These are phyloP conservation scores for Acanthamoeba rhysodes DNA, from an alignment of 208 protist genomes.

Conservation along the genomic window DNA sequence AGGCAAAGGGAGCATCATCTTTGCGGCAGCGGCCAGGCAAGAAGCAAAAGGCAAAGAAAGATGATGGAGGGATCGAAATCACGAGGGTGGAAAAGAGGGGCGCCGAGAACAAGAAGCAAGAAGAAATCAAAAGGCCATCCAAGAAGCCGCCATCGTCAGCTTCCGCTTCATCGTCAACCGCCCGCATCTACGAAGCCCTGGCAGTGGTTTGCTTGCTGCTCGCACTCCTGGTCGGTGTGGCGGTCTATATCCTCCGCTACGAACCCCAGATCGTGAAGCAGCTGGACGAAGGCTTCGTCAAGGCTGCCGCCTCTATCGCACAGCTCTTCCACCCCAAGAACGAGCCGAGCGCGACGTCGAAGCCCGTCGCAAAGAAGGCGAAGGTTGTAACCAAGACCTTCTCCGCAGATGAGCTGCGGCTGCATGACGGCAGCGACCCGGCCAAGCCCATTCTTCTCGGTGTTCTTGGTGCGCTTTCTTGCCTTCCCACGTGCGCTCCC, in stretches of 20 bases:
- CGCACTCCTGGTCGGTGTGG: not conserved
- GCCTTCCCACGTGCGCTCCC: not conserved
- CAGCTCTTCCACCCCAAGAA: not conserved
- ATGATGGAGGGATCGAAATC: not conserved
- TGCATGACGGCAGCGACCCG: conserved; percentile 43
- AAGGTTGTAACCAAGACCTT: conserved; percentile 22
- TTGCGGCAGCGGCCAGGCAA: not conserved
- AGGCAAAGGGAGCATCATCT: not conserved
- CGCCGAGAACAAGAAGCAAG: not conserved
- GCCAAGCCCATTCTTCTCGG: conserved; percentile 51
- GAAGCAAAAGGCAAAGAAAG: not conserved
- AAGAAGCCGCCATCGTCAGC: not conserved
- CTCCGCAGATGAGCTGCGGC: conserved; percentile 47
- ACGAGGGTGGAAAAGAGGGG: not conserved
- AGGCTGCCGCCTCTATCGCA: not conserved
- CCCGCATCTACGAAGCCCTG: not conserved
- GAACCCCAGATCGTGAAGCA: not conserved
- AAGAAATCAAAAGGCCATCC: not conserved
- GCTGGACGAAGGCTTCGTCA: not conserved
- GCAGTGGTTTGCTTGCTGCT: not conserved
- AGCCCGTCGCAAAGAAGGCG: not conserved
- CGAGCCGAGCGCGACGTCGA: not conserved
- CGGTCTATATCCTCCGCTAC: not conserved
- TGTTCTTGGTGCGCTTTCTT: not conserved
- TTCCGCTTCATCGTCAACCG: not conserved